Evolutionary conservation across 2,329 filamentous ascomycete species (phyloP).

Genomic region (Paramyrothecium roridum): DNA sequence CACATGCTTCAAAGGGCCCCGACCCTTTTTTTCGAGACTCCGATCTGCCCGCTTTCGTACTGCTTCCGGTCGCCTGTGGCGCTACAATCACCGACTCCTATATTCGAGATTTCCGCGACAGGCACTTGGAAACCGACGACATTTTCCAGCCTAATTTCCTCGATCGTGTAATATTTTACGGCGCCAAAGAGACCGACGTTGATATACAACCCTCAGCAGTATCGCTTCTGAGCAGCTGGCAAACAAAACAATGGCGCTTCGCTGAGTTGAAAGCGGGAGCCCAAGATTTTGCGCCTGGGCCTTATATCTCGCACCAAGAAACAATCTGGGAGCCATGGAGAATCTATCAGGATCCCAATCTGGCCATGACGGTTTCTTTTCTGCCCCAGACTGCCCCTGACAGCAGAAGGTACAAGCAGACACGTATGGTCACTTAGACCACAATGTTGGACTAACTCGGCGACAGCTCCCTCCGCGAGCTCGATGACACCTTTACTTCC

Average conservation of each 20-base stretch:
- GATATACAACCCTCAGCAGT: not conserved
- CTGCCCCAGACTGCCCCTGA: conserved; percentile 1
- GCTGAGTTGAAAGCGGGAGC: not conserved
- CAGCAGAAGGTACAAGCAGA: not conserved
- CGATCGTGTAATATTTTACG: not conserved
- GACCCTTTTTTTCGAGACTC: not conserved
- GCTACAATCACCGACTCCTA: not conserved
- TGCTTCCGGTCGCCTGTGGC: not conserved
- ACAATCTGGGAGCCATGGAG: conserved; percentile 7
- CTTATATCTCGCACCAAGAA: conserved; percentile 2
- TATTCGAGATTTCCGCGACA: not conserved
- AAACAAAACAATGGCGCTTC: not conserved
- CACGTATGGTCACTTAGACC: not conserved
- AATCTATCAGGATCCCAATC: conserved; percentile 5
- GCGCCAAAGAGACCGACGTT: not conserved
- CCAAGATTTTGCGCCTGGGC: not conserved
- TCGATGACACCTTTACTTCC: not conserved
- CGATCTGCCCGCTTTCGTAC: not conserved
- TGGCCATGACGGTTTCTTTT: conserved; percentile 1
- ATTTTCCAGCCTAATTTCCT: not conserved
- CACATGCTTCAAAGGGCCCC: not conserved
- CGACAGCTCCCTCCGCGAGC: not conserved
- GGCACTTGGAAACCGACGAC: not conserved
- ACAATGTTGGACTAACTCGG: not conserved
- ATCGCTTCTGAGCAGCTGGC: not conserved